Base-by-base conservation (phyloP, 2,329 filamentous ascomycete genomes). In the Lasiodiplodia hormozganensis region DNA sequence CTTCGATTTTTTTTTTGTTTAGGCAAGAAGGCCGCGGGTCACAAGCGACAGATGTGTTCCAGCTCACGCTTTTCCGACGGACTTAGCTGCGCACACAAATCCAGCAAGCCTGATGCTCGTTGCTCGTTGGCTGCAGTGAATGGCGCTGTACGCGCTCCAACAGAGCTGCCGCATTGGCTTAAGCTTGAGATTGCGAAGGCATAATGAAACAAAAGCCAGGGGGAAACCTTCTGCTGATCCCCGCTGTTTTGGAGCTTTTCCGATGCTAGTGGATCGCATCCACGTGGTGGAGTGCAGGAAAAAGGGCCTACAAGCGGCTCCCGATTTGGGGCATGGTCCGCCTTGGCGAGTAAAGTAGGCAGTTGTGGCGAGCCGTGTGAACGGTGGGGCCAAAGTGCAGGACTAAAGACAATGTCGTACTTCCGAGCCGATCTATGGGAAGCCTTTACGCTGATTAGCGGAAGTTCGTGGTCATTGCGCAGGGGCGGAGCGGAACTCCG, bases 401-500 rank as follows among this genome's bases (percentile, higher is more conserved):
- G 25, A 12, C 25, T 23, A 8, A 12, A 34, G 28, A 31, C 52
- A 28, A 47, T 14, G 12, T 18, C 7, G 1, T 47, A 8, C 43
- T 21, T n/a, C 36, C 14, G 36, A 10, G 23, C 12, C 23, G 43
- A 16, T 2, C 28, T 43, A 31, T 57, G 21, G 54, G 25, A 14
- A 28, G 56, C 16, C 11, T 4, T 1, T 14, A 3, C 56, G 56
- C 18, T 43, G 36, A 43, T 58, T 58, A 58, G 56, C 36, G 36
- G 36, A 58, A 25, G 56, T 58, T 43, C 25, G 36, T 60, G 38
- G 16, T 23, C 25, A 21, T 21, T 34, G 38, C 10, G 34, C 23
- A 28, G 23, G 56, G 56, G 56, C 56, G 56, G 56, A 43, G 56
- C 38, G 36, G 36, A 43, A 25, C 12, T 60, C 36, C 38, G 21